phyloP scores from a whole-genome alignment of 768 basidiomycete species.

The Amanita rubescens region DNA sequence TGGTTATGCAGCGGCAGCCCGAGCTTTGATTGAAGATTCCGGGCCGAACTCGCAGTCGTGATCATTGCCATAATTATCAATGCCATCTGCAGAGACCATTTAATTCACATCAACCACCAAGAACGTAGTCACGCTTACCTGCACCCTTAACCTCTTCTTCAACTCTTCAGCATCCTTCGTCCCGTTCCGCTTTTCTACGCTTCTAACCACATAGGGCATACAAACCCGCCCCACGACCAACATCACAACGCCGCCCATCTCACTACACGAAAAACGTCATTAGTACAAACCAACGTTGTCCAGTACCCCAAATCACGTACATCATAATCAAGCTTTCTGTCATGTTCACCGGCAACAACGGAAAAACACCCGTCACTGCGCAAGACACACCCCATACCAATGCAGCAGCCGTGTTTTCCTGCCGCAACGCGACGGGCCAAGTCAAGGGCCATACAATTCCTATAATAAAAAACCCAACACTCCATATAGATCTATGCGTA shows the following conservation, averaged over 20 bases:
- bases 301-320: constrained; percentile 31
- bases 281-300: background rate
- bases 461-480: constrained; percentile 50
- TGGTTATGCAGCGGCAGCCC: constrained; percentile 62
- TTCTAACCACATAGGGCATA: constrained; percentile 7
- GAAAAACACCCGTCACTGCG: constrained; percentile 55
- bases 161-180: background rate
- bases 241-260: constrained; percentile 42
- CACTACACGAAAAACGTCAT: constrained; percentile 24
- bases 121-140: background rate
- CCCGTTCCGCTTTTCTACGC: constrained; percentile 5
- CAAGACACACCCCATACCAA: constrained; percentile 44
- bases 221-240: constrained; percentile 24
- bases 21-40: constrained; percentile 52
- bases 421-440: constrained; percentile 35
- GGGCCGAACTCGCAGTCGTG: constrained; percentile 52
- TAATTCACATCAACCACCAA: background rate
- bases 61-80: constrained; percentile 40
- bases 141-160: constrained; percentile 7
- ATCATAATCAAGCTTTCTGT: constrained; percentile 51
- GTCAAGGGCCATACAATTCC: constrained; percentile 60
- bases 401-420: constrained; percentile 18
- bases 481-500: constrained; percentile 66
- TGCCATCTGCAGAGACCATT: constrained; percentile 26
- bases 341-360: constrained; percentile 66